A percentile compares a stretch with the other conserved stretches of the same genome.
These are phyloP conservation scores for Suhomyces ambrosiae DNA, from an alignment of 1,139 yeast species.

Conservation along the genomic window DNA sequence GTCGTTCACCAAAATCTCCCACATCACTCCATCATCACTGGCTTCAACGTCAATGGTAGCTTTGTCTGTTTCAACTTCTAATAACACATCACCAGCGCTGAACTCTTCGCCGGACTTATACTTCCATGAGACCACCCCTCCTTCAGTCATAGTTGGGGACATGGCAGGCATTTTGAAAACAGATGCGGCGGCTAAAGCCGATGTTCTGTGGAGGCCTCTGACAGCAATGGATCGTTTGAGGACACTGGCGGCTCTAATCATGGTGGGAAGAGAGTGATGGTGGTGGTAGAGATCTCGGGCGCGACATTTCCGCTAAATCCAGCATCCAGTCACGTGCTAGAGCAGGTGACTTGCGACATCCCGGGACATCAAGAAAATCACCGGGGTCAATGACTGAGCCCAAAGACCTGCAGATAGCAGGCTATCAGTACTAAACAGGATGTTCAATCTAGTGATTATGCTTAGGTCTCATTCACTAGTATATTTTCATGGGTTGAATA, in stretches of 20 bases:
- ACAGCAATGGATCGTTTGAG: slow-evolving; percentile 13
- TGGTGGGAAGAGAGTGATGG: slow-evolving; percentile 13
- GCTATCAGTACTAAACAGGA: too few species aligned
- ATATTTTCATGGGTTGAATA: too few species aligned
- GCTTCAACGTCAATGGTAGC: slow-evolving; percentile 95
- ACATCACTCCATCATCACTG: slow-evolving; percentile 85
- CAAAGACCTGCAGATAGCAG: too few species aligned
- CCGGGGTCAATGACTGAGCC: too few species aligned
- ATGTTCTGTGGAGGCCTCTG: slow-evolving; percentile 22
- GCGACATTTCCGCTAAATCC: slow-evolving; percentile 23
- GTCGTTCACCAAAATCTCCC: slow-evolving; percentile 68
- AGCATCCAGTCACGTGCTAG: slow-evolving; percentile 2
- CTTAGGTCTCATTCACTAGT: too few species aligned
- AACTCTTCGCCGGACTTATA: slow-evolving; percentile 78
- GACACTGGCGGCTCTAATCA: slow-evolving; percentile 23
- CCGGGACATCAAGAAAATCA: too few species aligned
- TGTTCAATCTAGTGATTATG: too few species aligned
- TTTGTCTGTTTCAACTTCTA: slow-evolving; percentile 92
- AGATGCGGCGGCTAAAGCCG: slow-evolving; percentile 45
- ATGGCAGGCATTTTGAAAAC: slow-evolving; percentile 93
- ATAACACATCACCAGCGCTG: slow-evolving; percentile 79
- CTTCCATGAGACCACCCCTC: slow-evolving; percentile 96
- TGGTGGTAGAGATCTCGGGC: slow-evolving; percentile 17
- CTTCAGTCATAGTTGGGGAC: slow-evolving; percentile 99
- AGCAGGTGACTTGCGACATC: background rate